Evolutionary conservation across 306 rosid genomes (phyloP), one percentile per base, ranked within the genome.

Genomic region (Oxytropis ochrocephala): DNA sequence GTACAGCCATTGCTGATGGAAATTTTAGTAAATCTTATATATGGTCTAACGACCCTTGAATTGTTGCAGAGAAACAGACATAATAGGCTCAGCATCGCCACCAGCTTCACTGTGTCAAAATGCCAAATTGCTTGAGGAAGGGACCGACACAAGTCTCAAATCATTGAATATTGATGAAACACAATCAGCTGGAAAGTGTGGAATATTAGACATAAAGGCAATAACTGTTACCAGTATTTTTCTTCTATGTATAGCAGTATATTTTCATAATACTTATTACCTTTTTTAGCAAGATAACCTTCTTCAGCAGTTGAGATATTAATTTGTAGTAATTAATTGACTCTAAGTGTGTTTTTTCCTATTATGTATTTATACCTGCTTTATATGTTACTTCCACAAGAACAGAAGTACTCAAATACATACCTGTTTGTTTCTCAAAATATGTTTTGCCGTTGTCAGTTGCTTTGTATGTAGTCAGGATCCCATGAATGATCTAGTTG

Each of bases 41-140:
- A 67, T 69, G 59, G 27, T 70, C 53, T 59, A 57, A 68, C 42
- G 60, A 71, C 50, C 65, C 75, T 82, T 65, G 69, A 54, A 42
- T 33, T 69, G 52, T 67, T 48, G 75, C 78, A 82, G 87, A 32
- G 87, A 83, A 84, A 83, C 74, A 24, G 83, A 78, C 66, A 67
- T 67, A 65, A 77, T 73, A 73, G 88, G 84, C 29, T 90, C 79
- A 1, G 82, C 82, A 72, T 68, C 73, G 30, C 87, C 87, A 53
- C 85, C 72, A 24, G 68, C 65, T 78, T 86, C 81, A 71, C 69
- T 56, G 66, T 70, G 76, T 49, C 69, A 69, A 36, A 58, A 67
- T 64, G 82, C 75, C 75, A 73, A 69, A 76, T 42, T 58, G 29
- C 74, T 67, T 2, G 51, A 42, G 46, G 80, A 65, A 72, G 85